A percentile compares a stretch with the other conserved stretches of the same genome.
These are phyloP conservation scores for Coniochaeta sp. DNA, from an alignment of 2,329 filamentous ascomycete species.

Conservation along the genomic window DNA sequence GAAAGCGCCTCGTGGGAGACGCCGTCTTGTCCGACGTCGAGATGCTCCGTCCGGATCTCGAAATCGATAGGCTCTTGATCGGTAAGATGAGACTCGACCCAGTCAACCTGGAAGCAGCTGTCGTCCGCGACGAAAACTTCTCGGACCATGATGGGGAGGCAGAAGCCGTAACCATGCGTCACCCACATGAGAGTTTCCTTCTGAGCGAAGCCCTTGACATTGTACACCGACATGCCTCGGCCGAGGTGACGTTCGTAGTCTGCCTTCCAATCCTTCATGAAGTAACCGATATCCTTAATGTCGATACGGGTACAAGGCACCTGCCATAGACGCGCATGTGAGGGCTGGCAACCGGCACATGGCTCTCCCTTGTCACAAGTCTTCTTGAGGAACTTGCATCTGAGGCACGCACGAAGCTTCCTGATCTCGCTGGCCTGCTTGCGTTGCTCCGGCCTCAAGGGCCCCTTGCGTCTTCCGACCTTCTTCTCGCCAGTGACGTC, in stretches of 20 bases:
- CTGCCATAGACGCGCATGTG: constrained; percentile 92
- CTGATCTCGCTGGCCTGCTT: constrained; percentile 96
- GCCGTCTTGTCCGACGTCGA: constrained; percentile 84
- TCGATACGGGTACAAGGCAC: constrained; percentile 96
- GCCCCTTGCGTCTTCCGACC: constrained; percentile 82
- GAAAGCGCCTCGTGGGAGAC: constrained; percentile 74
- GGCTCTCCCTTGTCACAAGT: constrained; percentile 97
- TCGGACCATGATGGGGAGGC: constrained; percentile 84
- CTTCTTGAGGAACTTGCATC: constrained; percentile 99
- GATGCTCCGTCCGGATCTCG: constrained; percentile 78
- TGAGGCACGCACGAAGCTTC: constrained; percentile 85
- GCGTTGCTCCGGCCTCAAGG: constrained; percentile 84
- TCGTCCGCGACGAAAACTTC: constrained; percentile 91
- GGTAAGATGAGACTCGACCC: constrained; percentile 71
- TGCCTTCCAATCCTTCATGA: constrained; percentile 99
- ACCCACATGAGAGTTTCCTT: constrained; percentile 76
- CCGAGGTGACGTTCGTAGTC: constrained; percentile 89
- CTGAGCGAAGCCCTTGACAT: constrained; percentile 77
- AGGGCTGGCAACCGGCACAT: constrained; percentile 90
- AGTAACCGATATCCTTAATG: constrained; percentile 97
- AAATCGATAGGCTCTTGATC: constrained; percentile 70
- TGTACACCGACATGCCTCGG: constrained; percentile 82
- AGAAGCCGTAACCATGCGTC: constrained; percentile 92
- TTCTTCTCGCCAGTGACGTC: constrained; percentile 79
- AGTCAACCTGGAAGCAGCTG: constrained; percentile 87